Conservation (phyloP, 2,329 filamentous ascomycete genomes). For the Botrytis elliptica region DNA sequence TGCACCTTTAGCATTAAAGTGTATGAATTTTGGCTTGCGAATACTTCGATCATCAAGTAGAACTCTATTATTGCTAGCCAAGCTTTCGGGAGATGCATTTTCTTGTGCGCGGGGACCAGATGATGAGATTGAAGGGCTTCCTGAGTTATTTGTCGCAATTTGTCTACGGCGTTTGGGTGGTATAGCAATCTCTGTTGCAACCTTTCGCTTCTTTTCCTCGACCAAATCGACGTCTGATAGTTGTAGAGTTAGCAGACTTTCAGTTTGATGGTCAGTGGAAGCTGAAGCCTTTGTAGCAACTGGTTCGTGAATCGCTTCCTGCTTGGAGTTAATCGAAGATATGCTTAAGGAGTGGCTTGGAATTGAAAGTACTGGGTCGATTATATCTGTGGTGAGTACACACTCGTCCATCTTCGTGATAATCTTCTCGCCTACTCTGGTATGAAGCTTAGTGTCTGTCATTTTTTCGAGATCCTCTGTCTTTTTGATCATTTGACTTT, state of each 20-base stretch:
- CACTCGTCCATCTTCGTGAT: no score
- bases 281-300: background rate
- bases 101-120: background rate
- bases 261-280: background rate
- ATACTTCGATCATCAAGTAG: conserved; percentile 24
- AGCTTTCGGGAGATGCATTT: background rate
- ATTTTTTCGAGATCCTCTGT: background rate
- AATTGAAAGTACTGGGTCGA: background rate
- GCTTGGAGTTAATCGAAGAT: conserved; percentile 4
- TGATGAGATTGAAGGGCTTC: background rate
- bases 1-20: conserved; percentile 28
- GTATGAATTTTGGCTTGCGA: conserved; percentile 30
- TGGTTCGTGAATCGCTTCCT: background rate
- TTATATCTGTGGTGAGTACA: background rate
- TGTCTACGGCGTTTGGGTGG: conserved; percentile 11
- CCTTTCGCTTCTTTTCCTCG: conserved; percentile 19
- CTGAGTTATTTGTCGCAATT: background rate
- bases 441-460: background rate
- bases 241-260: background rate
- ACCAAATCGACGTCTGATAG: background rate
- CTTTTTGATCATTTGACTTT: background rate
- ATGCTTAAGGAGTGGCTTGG: background rate
- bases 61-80: background rate
- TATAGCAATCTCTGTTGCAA: background rate
- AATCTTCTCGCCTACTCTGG: background rate